phyloP scores from a whole-genome alignment of 2,329 filamentous ascomycete genomes.

The Fusarium pseudograminearum region DNA sequence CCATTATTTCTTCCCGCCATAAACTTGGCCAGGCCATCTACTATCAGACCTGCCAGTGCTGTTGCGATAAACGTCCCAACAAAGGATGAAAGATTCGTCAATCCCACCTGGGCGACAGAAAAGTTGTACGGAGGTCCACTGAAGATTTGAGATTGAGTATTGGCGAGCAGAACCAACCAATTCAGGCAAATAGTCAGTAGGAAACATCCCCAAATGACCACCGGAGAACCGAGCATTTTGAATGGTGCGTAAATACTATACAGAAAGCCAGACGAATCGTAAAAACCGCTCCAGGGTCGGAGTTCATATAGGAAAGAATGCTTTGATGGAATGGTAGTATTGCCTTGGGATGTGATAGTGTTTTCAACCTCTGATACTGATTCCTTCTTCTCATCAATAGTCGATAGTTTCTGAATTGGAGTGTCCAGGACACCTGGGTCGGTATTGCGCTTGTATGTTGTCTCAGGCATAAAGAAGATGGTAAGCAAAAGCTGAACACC shows the following conservation, averaged over 20 bases:
- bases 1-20: neutral
- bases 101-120: neutral
- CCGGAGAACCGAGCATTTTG: constrained; percentile 1
- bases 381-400: fast-evolving
- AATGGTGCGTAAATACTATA: neutral
- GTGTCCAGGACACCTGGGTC: fast-evolving
- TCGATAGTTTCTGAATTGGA: fast-evolving
- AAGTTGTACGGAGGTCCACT: neutral
- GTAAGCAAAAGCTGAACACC: neutral
- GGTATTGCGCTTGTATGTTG: neutral
- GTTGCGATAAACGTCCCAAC: neutral
- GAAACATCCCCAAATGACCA: constrained; percentile 3
- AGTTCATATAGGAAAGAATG: neutral
- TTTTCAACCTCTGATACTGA: neutral
- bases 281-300: neutral
- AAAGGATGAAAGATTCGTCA: neutral
- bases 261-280: neutral
- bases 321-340: fast-evolving
- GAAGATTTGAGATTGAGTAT: neutral
- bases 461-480: constrained; percentile 9
- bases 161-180: neutral
- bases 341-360: fast-evolving
- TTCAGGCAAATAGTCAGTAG: neutral
- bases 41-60: neutral
- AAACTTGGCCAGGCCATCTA: neutral